Evolutionary conservation across 2,329 filamentous ascomycete species (phyloP).

Genomic region (Microdochium bolleyi): DNA sequence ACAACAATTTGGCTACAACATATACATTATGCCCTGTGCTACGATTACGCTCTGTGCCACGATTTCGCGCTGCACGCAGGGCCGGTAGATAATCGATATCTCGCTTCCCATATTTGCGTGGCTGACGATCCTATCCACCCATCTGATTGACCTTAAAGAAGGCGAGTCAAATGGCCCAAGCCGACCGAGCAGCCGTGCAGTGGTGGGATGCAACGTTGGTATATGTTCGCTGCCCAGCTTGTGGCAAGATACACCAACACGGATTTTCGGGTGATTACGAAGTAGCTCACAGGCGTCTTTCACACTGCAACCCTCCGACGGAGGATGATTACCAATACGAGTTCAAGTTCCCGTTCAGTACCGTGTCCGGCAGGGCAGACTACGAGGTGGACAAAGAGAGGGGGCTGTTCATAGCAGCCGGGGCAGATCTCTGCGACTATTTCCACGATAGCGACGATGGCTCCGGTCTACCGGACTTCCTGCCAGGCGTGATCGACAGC

Average conservation of each 20-base stretch:
- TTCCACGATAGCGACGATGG: background rate
- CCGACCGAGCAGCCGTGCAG: background rate
- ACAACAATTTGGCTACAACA: no score
- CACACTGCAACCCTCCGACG: background rate
- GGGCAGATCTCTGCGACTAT: background rate
- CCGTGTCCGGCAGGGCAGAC: no score
- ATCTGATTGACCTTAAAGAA: no score
- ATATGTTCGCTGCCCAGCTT: background rate
- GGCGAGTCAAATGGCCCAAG: no score
- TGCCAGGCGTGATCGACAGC: background rate
- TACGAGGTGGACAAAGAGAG: background rate
- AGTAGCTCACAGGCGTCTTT: background rate
- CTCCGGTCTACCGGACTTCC: background rate
- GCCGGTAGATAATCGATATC: no score
- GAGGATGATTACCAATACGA: background rate
- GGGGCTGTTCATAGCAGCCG: background rate
- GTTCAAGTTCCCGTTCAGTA: background rate
- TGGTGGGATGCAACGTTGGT: background rate
- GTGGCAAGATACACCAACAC: background rate
- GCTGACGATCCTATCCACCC: no score
- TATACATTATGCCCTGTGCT: no score
- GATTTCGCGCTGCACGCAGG: no score
- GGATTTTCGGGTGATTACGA: background rate
- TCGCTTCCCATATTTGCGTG: no score
- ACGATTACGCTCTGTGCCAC: no score